Evolutionary conservation across 768 basidiomycete genomes (phyloP), one percentile per base, ranked within the genome.

Genomic region (Pulveroboletus sp.): DNA sequence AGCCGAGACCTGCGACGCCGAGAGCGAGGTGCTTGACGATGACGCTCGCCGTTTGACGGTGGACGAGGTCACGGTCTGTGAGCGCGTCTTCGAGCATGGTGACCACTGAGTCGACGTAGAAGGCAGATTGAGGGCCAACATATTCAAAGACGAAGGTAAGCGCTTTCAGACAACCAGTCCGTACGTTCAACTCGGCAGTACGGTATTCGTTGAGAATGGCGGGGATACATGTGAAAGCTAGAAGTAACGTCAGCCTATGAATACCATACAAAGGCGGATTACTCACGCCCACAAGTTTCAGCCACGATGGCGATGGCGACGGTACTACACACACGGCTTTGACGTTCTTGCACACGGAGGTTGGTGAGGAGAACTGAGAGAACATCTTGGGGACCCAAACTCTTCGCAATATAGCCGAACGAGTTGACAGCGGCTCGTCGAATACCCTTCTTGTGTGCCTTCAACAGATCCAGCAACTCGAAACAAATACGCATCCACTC

Each of bases 401-500:
- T 94, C 75, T 98, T 98, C 50, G 97, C 97, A 54, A 99, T 99
- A 58, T 99, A 99, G 61, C 97, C 97, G 59, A 99, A 99, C 1
- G 95, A 97, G 75, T 99, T 97, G 72, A 98, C 97, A 19, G 97
- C 95, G 1, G 95, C 97, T 64, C 95, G 91, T 45, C 97, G 89
- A 63, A 98, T 99, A 36, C 90, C 95, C 71, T 97, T 97, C 75
- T 99, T 99, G 75, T 99, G 97, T 9, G 97, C 97, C 68, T 98
- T 98, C 61, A 98, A 79, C 21, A 99, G 77, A 63, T 98, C 97
- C 42, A 99, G 80, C 29, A 99, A 73, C 65, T 99, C 97, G 70
- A 99, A 98, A 67, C 97, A 98, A 64, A 99, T 98, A 64, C 97
- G 87, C 97, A 99, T 99, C 97, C 95, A 98, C 71, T 99, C 97